A percentile compares a stretch with the other conserved stretches of the same genome.
Conservation (phyloP, 2,329 filamentous ascomycete genomes). For the Colletotrichum trifolii region DNA sequence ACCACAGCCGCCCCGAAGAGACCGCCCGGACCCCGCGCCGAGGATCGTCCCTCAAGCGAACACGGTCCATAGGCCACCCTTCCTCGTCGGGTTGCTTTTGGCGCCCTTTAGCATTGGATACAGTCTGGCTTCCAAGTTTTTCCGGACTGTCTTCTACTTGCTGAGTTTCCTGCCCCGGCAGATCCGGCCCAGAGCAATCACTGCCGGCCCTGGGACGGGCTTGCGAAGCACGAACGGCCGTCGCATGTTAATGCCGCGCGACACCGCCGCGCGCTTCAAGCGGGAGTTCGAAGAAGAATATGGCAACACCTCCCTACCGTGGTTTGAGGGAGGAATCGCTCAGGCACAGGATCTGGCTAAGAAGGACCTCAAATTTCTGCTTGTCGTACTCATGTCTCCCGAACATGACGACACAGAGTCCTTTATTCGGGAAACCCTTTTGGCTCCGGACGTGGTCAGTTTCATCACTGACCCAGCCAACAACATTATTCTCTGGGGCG, state of each 20-base stretch:
- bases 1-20: conserved; percentile 35
- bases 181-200: conserved; percentile 65
- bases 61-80: conserved; percentile 75
- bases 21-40: conserved; percentile 75
- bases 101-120: conserved; percentile 85
- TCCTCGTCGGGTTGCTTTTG: conserved; percentile 82
- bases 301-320: conserved; percentile 76
- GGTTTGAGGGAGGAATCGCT: conserved; percentile 90
- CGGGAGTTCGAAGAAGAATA: conserved; percentile 97
- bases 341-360: conserved; percentile 92
- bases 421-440: conserved; percentile 85
- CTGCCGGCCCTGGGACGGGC: conserved; percentile 62
- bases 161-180: conserved; percentile 82
- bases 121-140: conserved; percentile 73
- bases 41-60: conserved; percentile 84
- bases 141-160: conserved; percentile 80
- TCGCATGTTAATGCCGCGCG: conserved; percentile 82
- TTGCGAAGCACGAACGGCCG: conserved; percentile 74
- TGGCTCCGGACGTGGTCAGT: conserved; percentile 77
- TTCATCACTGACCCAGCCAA: conserved; percentile 81
- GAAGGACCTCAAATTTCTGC: conserved; percentile 87
- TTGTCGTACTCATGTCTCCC: conserved; percentile 89
- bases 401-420: conserved; percentile 92
- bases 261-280: conserved; percentile 88
- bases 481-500: conserved; percentile 90